Percentiles rank a stretch among this genome's conserved stretches.
Conservation (phyloP, 495 filamentous ascomycete species). For the Penicillium manginii region DNA sequence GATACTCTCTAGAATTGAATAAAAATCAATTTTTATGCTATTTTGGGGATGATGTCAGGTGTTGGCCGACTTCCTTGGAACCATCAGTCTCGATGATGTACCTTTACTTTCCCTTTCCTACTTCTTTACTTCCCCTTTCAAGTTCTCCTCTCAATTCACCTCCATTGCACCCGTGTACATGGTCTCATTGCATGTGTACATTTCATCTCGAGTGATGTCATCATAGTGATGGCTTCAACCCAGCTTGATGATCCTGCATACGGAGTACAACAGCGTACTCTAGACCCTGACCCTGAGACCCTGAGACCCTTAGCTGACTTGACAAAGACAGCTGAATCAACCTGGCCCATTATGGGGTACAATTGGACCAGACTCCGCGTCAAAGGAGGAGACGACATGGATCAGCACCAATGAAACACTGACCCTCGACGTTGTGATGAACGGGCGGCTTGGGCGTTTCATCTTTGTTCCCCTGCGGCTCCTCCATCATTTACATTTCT, state of each 20-base stretch:
- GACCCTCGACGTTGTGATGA: neutral
- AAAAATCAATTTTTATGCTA: neutral
- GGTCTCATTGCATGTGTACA: neutral
- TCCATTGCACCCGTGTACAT: too few species aligned
- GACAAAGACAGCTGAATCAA: too few species aligned
- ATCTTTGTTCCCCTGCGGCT: conserved; percentile 13
- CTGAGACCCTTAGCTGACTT: too few species aligned
- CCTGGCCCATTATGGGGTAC: too few species aligned
- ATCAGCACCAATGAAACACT: neutral
- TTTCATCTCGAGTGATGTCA: neutral
- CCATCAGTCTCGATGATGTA: neutral
- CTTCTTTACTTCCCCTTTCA: neutral
- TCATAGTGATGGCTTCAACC: neutral
- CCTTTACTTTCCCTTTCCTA: conserved; percentile 2
- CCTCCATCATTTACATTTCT: neutral
- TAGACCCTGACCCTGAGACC: too few species aligned
- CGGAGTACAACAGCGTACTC: too few species aligned
- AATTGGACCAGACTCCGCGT: too few species aligned
- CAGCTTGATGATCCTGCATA: neutral
- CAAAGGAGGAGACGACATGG: too few species aligned
- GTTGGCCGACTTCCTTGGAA: neutral
- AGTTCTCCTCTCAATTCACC: neutral
- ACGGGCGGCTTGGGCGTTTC: conserved; percentile 22
- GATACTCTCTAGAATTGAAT: too few species aligned
- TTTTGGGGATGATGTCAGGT: neutral